Percentiles rank a stretch among this genome's conserved stretches.
These are phyloP conservation scores for Galerina marginata DNA, from an alignment of 768 basidiomycete species.

Conservation along the genomic window DNA sequence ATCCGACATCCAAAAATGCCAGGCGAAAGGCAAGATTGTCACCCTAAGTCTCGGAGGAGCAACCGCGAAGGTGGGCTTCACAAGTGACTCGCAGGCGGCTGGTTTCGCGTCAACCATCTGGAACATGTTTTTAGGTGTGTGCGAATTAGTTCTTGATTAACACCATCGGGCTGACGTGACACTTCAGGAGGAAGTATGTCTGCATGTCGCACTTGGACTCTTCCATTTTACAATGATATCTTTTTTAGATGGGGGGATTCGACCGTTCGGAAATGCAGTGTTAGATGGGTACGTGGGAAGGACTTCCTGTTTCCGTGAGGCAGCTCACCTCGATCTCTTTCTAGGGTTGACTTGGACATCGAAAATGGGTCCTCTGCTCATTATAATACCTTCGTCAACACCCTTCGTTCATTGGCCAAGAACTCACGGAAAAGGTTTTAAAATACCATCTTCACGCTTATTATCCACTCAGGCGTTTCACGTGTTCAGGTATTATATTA, in stretches of 20 bases:
- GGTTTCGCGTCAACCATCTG: slow-evolving; percentile 67
- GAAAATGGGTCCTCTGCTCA: slow-evolving; percentile 60
- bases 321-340: not conserved
- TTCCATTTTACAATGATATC: slow-evolving; percentile 7
- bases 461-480: not conserved
- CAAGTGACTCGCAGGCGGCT: slow-evolving; percentile 54
- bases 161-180: slow-evolving; percentile 1
- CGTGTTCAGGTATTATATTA: slow-evolving; percentile 60
- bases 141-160: not conserved
- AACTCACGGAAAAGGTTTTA: slow-evolving; percentile 53
- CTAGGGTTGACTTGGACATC: slow-evolving; percentile 71
- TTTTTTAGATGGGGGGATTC: slow-evolving; percentile 41
- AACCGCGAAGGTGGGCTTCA: slow-evolving; percentile 60
- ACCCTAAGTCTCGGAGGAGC: slow-evolving; percentile 64
- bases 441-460: not conserved
- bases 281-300: slow-evolving; percentile 61
- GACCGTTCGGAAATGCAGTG: slow-evolving; percentile 72
- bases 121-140: slow-evolving; percentile 68
- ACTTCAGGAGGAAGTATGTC: slow-evolving; percentile 37
- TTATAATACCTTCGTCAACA: slow-evolving; percentile 58
- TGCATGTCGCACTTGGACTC: not conserved
- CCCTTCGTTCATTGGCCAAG: slow-evolving; percentile 53
- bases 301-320: not conserved
- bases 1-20: slow-evolving; percentile 67
- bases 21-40: slow-evolving; percentile 61